phyloP scores from a whole-genome alignment of 495 filamentous ascomycete genomes.

The Emericellopsis terricola region DNA sequence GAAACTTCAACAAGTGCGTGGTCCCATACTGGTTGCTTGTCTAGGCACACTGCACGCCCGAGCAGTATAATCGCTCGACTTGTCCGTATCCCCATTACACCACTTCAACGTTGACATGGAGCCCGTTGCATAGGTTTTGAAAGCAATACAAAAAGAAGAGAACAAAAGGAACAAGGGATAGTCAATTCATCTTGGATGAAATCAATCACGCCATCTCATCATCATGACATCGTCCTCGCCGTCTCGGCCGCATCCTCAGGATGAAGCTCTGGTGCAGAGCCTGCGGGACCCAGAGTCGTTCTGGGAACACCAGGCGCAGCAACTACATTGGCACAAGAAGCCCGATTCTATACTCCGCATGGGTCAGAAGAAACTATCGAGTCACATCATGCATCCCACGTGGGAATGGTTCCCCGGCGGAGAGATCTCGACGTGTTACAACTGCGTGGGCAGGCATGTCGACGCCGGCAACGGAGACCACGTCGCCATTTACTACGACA shows the following conservation, averaged over 20 bases:
- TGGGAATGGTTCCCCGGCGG: constrained; percentile 88
- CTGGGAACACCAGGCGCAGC: constrained; percentile 56
- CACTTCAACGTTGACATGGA: too few species aligned
- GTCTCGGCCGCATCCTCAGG: constrained; percentile 27
- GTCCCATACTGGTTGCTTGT: too few species aligned
- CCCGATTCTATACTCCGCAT: constrained; percentile 30
- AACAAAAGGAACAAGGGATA: too few species aligned
- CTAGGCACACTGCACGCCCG: too few species aligned
- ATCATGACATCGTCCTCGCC: constrained; percentile 3
- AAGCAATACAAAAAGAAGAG: too few species aligned
- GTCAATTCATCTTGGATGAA: too few species aligned
- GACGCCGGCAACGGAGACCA: constrained; percentile 49
- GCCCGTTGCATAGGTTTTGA: too few species aligned
- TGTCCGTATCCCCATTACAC: too few species aligned
- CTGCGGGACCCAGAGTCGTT: constrained; percentile 47
- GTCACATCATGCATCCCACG: constrained; percentile 24
- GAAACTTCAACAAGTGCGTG: too few species aligned
- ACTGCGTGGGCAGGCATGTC: constrained; percentile 82
- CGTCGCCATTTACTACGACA: constrained; percentile 75
- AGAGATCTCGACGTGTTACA: constrained; percentile 78
- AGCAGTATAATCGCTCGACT: too few species aligned
- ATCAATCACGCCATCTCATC: too few species aligned
- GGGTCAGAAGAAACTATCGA: constrained; percentile 21
- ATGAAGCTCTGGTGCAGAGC: constrained; percentile 33
- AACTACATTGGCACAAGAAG: constrained; percentile 64